Conservation (phyloP, 2,329 filamentous ascomycete genomes). For the Helminthosporium solani region DNA sequence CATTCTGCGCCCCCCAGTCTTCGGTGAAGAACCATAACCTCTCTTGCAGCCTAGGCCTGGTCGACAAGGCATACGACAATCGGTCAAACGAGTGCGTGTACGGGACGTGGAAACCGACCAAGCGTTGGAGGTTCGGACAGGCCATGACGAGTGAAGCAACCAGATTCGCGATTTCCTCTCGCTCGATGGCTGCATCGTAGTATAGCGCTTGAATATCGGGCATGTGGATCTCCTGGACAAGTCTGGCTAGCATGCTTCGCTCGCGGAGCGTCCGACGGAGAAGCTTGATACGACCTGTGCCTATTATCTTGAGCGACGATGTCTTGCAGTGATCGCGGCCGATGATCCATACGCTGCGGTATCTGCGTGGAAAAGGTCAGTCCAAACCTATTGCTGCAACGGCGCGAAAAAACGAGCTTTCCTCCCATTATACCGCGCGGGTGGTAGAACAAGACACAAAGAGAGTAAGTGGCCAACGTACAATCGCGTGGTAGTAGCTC, state of each 20-base stretch:
- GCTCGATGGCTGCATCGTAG: conserved; percentile 42
- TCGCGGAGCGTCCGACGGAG: conserved; percentile 57
- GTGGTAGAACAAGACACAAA: too few relatives aligned
- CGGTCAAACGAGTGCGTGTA: conserved; percentile 57
- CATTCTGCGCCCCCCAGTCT: conserved; percentile 19
- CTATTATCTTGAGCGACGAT: conserved; percentile 47
- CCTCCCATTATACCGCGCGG: too few relatives aligned
- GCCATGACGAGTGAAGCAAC: conserved; percentile 60
- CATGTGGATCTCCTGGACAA: conserved; percentile 56
- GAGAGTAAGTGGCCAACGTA: conserved; percentile 46
- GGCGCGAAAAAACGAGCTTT: too few relatives aligned
- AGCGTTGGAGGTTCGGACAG: conserved; percentile 58
- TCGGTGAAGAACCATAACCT: conserved; percentile 55
- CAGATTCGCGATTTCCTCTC: conserved; percentile 53
- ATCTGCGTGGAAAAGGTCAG: too few relatives aligned
- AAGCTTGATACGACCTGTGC: conserved; percentile 54
- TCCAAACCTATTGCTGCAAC: too few relatives aligned
- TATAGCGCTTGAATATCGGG: conserved; percentile 49
- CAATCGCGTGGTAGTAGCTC: conserved; percentile 52
- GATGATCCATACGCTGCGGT: conserved; percentile 51
- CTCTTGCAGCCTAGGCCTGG: conserved; percentile 54
- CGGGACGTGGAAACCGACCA: conserved; percentile 55
- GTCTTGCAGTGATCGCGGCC: conserved; percentile 43
- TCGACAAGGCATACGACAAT: conserved; percentile 57
- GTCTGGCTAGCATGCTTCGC: conserved; percentile 51